phyloP scores from a whole-genome alignment of 768 basidiomycete species.

The Guyanaporus albipodus region DNA sequence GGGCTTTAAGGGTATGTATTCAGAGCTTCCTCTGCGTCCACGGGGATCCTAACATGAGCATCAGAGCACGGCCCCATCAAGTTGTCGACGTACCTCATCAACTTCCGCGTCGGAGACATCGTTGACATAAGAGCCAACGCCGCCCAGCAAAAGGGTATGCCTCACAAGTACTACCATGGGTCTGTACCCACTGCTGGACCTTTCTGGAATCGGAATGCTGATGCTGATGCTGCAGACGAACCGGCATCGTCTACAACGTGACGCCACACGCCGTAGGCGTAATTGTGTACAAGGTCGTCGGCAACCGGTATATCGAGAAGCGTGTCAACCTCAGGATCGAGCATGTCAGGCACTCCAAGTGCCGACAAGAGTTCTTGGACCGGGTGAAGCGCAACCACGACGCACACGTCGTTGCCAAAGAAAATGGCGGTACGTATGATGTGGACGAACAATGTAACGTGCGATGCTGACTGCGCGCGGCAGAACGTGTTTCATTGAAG shows the following conservation, averaged over 20 bases:
- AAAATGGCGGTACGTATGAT: slow-evolving; percentile 68
- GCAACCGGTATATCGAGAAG: slow-evolving; percentile 99
- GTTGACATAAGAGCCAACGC: slow-evolving; percentile 99
- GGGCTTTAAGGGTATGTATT: slow-evolving; percentile 86
- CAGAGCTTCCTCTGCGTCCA: slow-evolving; percentile 7
- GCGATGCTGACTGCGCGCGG: background rate
- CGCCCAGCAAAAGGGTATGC: slow-evolving; percentile 99
- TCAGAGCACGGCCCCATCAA: slow-evolving; percentile 87
- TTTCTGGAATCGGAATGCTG: background rate
- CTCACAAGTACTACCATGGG: slow-evolving; percentile 99
- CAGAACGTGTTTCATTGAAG: slow-evolving; percentile 81
- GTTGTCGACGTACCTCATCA: slow-evolving; percentile 88
- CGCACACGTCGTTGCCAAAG: slow-evolving; percentile 81
- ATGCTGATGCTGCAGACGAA: slow-evolving; percentile 57
- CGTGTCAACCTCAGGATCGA: slow-evolving; percentile 97
- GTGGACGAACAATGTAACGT: background rate
- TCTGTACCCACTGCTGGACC: slow-evolving; percentile 38
- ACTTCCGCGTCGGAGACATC: slow-evolving; percentile 95
- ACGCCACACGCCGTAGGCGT: slow-evolving; percentile 93
- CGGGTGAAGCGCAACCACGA: slow-evolving; percentile 90
- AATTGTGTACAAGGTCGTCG: slow-evolving; percentile 97
- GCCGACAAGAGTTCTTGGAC: slow-evolving; percentile 95
- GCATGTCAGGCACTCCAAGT: slow-evolving; percentile 95
- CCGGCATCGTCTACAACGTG: slow-evolving; percentile 98
- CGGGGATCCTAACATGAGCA: slow-evolving; percentile 2